Base-by-base conservation (phyloP, 2,329 filamentous ascomycete species). In the Sporothrix inflata region DNA sequence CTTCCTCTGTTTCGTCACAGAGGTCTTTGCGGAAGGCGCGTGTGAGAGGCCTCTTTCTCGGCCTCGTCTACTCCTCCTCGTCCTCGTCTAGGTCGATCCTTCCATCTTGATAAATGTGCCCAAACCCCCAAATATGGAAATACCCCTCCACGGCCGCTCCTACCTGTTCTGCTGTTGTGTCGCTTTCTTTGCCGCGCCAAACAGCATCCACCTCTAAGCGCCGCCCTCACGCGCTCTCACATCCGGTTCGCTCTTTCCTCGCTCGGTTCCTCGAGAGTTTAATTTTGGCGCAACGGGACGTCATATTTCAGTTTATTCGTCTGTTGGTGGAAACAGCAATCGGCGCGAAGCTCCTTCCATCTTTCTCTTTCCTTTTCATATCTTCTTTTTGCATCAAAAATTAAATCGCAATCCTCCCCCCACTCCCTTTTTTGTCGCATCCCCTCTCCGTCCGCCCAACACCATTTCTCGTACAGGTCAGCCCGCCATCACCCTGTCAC, bases 171-270 rank as follows among this genome's bases (percentile, higher is more conserved):
- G n/a, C 24, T 60, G 7, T 40, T 68, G 38, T 68, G 63, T 30
- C 53, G 19, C 21, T 51, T 69, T 30, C 21, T 49, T 69, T 72
- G 68, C 70, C 70, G 73, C 74, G 73, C 73, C 73, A 75, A 74
- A 74, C 73, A 74, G 68, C 63, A 55, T 72, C 45, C 61, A 57
- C 45, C 69, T 55, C 49, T 75, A 75, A 71, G 74, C 74, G 74
- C 74, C 73, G 47, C n/a, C 70, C 57, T 73, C 42, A 42, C 68
- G 27, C 51, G 38, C 49, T 30, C 51, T n/a, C 51, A 16, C 61
- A 38, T 40, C 55, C 66, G 9, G 16, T 9, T 69, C 40, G 65
- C 45, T 47, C 8, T 42, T 72, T 60, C 63, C 30, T 63, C 65
- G 16, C 30, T 21, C 4, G 38, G 7, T 49, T 42, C n/a, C 57